Conservation (phyloP, 1,139 yeast species). For the Sugiyamaella sp. region DNA sequence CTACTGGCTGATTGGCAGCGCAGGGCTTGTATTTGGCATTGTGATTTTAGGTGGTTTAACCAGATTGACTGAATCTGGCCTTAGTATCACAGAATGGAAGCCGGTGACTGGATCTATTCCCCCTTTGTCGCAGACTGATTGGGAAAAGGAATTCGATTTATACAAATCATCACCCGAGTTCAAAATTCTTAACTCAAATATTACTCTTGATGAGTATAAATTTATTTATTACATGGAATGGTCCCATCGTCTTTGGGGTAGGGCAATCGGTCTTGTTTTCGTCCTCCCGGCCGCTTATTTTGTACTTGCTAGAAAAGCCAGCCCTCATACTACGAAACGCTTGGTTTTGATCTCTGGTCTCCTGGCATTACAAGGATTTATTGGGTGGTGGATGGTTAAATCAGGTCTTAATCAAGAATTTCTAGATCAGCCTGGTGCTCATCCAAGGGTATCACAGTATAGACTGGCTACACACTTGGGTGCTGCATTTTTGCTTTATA, state of each 20-base stretch:
- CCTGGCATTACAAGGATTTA: constrained; percentile 89
- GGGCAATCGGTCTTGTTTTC: constrained; percentile 83
- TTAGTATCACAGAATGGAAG: constrained; percentile 97
- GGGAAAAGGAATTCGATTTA: constrained; percentile 82
- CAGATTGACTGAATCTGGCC: constrained; percentile 91
- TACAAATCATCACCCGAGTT: constrained; percentile 91
- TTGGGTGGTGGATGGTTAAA: constrained; percentile 99
- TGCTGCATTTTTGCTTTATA: constrained; percentile 85
- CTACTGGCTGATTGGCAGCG: constrained; percentile 88
- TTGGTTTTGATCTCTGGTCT: constrained; percentile 72
- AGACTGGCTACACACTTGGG: constrained; percentile 93
- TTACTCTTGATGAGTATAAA: constrained; percentile 89
- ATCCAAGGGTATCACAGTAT: constrained; percentile 95
- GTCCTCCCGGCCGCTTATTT: constrained; percentile 86
- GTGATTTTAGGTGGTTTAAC: constrained; percentile 97
- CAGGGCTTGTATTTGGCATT: constrained; percentile 89
- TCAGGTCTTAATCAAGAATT: constrained; percentile 89
- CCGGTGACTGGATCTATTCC: constrained; percentile 96
- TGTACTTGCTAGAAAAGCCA: constrained; percentile 65
- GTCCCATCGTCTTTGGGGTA: constrained; percentile 92
- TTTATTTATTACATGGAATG: constrained; percentile 97
- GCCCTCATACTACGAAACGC: constrained; percentile 66
- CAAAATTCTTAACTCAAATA: constrained; percentile 83
- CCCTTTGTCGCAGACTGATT: constrained; percentile 74
- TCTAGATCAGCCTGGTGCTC: constrained; percentile 74